phyloP scores from a whole-genome alignment of 1,284 basidiomycete species.

The Irpex sp. region DNA sequence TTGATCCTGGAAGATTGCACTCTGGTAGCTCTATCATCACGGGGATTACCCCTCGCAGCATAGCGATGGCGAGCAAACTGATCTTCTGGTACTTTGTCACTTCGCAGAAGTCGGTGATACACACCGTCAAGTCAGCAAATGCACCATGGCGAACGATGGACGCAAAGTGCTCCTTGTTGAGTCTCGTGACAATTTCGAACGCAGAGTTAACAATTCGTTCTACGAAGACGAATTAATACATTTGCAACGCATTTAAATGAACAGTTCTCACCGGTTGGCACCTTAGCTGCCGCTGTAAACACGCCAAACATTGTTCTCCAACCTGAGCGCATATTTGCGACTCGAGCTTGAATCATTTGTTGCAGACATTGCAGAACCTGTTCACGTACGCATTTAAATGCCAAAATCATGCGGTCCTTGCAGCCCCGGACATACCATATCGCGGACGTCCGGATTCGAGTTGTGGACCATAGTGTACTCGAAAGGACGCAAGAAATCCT shows the following conservation, averaged over 20 bases:
- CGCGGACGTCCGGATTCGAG: slow-evolving; percentile 89
- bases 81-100: slow-evolving; percentile 99
- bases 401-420: neutral
- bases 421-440: slow-evolving; percentile 66
- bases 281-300: slow-evolving; percentile 92
- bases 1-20: slow-evolving; percentile 53
- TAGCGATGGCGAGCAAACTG: slow-evolving; percentile 91
- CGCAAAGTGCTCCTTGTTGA: slow-evolving; percentile 90
- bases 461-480: slow-evolving; percentile 98
- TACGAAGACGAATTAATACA: slow-evolving; percentile 20
- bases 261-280: slow-evolving; percentile 64
- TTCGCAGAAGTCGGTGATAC: slow-evolving; percentile 99
- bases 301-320: slow-evolving; percentile 99
- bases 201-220: slow-evolving; percentile 93
- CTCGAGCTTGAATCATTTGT: slow-evolving; percentile 97
- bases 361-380: slow-evolving; percentile 95
- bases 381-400: neutral
- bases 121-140: slow-evolving; percentile 94
- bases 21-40: slow-evolving; percentile 87
- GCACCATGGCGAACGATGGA: slow-evolving; percentile 89
- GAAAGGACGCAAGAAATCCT: slow-evolving; percentile 97
- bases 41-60: slow-evolving; percentile 89
- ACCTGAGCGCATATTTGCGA: slow-evolving; percentile 94
- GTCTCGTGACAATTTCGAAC: slow-evolving; percentile 91
- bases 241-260: neutral